Conservation (phyloP, 345 rosid genomes). For the Clarkia xantiana region DNA sequence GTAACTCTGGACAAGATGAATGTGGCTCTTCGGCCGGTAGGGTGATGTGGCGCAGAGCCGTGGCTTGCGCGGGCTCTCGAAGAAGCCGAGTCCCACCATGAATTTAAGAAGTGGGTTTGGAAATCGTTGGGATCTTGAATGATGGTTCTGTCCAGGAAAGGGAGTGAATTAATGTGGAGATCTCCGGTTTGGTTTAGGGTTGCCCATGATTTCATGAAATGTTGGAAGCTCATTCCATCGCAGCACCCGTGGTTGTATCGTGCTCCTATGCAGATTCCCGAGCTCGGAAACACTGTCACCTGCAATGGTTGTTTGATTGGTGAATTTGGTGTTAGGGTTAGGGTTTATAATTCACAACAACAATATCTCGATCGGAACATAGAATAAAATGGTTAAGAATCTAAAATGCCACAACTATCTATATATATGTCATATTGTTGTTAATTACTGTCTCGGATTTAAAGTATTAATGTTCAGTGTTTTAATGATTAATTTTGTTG, state of each 20-base stretch:
- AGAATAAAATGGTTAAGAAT: too few species aligned
- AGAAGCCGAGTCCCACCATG: not conserved
- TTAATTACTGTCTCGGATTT: too few species aligned
- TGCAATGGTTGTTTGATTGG: too few species aligned
- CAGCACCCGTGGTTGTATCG: conserved; percentile 16
- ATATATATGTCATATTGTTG: too few species aligned
- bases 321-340: too few species aligned
- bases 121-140: not conserved
- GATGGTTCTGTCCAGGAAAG: not conserved
- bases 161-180: not conserved
- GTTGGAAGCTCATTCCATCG: conserved; percentile 22
- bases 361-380: too few species aligned
- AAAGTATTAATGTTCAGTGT: too few species aligned
- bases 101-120: not conserved
- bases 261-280: conserved; percentile 21
- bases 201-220: conserved; percentile 33
- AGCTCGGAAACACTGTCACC: conserved; percentile 23
- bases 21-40: not conserved
- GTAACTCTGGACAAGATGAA: not conserved
- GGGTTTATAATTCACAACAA: too few species aligned
- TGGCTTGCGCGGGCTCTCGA: too few species aligned
- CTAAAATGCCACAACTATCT: too few species aligned
- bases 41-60: too few species aligned
- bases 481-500: too few species aligned
- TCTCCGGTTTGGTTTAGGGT: not conserved